Conservation (phyloP, 371 early-diverging fungal species). For the Apophysomyces trapeziformis region DNA sequence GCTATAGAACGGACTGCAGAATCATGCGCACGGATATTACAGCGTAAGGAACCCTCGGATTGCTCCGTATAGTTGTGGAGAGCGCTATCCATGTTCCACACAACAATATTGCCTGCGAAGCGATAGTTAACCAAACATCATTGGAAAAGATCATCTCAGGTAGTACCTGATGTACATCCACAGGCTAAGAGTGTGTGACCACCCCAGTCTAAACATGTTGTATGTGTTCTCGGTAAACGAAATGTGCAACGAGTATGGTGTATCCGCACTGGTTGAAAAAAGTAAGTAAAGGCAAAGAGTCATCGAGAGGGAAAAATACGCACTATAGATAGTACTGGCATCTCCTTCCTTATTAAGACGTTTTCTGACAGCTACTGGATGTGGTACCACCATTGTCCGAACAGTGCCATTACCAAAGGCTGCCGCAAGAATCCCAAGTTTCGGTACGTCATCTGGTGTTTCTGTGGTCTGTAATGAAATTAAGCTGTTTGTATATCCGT, state of each 20-base stretch:
- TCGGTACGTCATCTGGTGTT: slow-evolving; percentile 19
- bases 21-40: slow-evolving; percentile 8
- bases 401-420: slow-evolving; percentile 62
- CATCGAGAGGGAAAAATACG: slow-evolving; percentile 8
- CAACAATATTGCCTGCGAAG: slow-evolving; percentile 21
- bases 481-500: not conserved
- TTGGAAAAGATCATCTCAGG: not conserved
- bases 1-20: slow-evolving; percentile 19
- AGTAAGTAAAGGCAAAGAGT: too few species aligned
- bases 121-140: not conserved
- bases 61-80: slow-evolving; percentile 6
- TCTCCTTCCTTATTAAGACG: not conserved
- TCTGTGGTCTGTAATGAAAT: not conserved
- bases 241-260: slow-evolving; percentile 22
- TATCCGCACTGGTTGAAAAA: slow-evolving; percentile 25
- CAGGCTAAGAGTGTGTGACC: slow-evolving; percentile 27
- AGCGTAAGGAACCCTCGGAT: not conserved
- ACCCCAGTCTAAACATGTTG: slow-evolving; percentile 33
- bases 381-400: slow-evolving; percentile 59
- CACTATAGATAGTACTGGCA: slow-evolving; percentile 32
- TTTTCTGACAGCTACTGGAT: slow-evolving; percentile 45
- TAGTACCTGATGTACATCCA: slow-evolving; percentile 32
- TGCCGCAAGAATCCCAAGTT: slow-evolving; percentile 62
- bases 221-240: slow-evolving; percentile 12
- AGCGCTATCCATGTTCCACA: slow-evolving; percentile 33